Conservation (phyloP, 2,329 filamentous ascomycete genomes). For the Aspergillus sergii region DNA sequence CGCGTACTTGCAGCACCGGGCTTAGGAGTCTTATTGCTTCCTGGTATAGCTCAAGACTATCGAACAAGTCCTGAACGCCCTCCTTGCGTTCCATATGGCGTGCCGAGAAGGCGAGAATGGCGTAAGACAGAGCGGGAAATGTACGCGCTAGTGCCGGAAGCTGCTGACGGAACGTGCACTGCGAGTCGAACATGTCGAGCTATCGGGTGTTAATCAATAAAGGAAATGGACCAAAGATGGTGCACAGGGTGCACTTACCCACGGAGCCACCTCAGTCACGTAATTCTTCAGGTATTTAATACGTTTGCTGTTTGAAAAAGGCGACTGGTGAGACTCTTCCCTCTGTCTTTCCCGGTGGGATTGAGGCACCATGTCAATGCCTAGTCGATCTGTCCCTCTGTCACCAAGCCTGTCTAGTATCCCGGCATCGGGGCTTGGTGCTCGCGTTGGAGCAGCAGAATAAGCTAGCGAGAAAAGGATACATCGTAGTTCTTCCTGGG, state of each 20-base stretch:
- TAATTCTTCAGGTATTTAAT: conserved; percentile 53
- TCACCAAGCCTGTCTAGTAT: not conserved
- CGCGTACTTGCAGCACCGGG: conserved; percentile 51
- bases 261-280: conserved; percentile 51
- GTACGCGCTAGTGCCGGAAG: conserved; percentile 53
- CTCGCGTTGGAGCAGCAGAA: conserved; percentile 46
- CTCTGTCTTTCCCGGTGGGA: conserved; percentile 1
- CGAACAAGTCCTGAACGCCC: conserved; percentile 46
- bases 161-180: conserved; percentile 54
- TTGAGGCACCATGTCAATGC: conserved; percentile 4
- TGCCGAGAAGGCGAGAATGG: conserved; percentile 57
- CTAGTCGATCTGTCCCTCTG: not conserved
- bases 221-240: not conserved
- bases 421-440: conserved; percentile 36
- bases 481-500: conserved; percentile 49
- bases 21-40: conserved; percentile 54
- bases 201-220: not conserved
- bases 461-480: conserved; percentile 50
- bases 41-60: conserved; percentile 58
- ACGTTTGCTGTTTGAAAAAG: conserved; percentile 36
- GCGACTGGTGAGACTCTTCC: conserved; percentile 17
- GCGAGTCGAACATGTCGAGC: conserved; percentile 18
- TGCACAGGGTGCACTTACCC: conserved; percentile 38
- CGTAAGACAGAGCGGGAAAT: conserved; percentile 51
- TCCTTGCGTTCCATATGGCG: conserved; percentile 57